These are phyloP conservation scores for Neofusicoccum sp. DNA, from an alignment of 2,329 filamentous ascomycete species.

Conservation along the genomic window DNA sequence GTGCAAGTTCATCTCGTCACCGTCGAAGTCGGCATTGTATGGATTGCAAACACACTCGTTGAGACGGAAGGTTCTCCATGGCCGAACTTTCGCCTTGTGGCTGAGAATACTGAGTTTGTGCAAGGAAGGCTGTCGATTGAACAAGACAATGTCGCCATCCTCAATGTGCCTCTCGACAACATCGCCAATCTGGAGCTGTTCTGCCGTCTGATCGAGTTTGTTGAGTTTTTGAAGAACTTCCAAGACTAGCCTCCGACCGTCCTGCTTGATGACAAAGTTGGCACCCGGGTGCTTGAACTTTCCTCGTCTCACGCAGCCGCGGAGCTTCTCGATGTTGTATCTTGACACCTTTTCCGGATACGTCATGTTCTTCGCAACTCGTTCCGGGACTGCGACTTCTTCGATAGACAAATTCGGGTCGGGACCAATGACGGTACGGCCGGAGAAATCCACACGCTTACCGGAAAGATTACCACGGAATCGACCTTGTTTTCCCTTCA, in stretches of 20 bases:
- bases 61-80: slow-evolving; percentile 91
- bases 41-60: slow-evolving; percentile 98
- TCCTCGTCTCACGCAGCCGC: slow-evolving; percentile 71
- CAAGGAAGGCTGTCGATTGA: slow-evolving; percentile 95
- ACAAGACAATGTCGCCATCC: slow-evolving; percentile 92
- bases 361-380: slow-evolving; percentile 94
- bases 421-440: slow-evolving; percentile 93
- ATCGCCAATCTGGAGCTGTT: slow-evolving; percentile 76
- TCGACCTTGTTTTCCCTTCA: slow-evolving; percentile 96
- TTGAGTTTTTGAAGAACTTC: slow-evolving; percentile 60
- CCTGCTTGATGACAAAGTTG: slow-evolving; percentile 73
- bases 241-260: slow-evolving; percentile 70
- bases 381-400: slow-evolving; percentile 83
- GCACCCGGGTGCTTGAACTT: slow-evolving; percentile 81
- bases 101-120: slow-evolving; percentile 99
- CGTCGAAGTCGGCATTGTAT: slow-evolving; percentile 98
- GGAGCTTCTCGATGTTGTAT: slow-evolving; percentile 82
- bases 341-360: slow-evolving; percentile 86
- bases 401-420: slow-evolving; percentile 93
- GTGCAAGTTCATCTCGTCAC: slow-evolving; percentile 98
- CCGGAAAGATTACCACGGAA: slow-evolving; percentile 96
- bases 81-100: slow-evolving; percentile 88
- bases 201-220: slow-evolving; percentile 68
- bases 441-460: slow-evolving; percentile 98
- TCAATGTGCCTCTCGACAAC: slow-evolving; percentile 92